A percentile compares a stretch with the other conserved stretches of the same genome.
These are phyloP conservation scores for Boechera retrofracta DNA, from an alignment of 345 rosid genomes.

Conservation along the genomic window DNA sequence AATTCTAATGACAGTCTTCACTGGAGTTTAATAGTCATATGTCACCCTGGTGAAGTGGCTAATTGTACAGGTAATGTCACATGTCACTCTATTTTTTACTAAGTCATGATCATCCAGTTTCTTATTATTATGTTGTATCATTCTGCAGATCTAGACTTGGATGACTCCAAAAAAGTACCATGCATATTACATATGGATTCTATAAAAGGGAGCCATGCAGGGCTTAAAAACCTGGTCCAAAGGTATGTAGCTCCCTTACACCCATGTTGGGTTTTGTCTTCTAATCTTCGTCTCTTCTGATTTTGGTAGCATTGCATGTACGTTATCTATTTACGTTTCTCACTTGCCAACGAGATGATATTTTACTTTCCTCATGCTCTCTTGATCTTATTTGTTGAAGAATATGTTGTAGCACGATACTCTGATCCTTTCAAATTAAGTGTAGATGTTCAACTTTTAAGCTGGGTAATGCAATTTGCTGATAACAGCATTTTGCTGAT, in stretches of 20 bases:
- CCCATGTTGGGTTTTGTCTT: constrained; percentile 3
- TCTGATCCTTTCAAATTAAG: constrained; percentile 6
- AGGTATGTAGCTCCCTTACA: constrained; percentile 59
- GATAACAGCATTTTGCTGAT: constrained; percentile 30
- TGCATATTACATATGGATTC: constrained; percentile 99
- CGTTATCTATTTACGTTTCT: constrained; percentile 5
- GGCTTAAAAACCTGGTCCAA: constrained; percentile 90
- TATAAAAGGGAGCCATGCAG: constrained; percentile 93
- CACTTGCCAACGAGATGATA: constrained; percentile 12
- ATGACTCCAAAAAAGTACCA: constrained; percentile 62
- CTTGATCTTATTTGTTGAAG: constrained; percentile 1
- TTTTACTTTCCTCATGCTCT: constrained; percentile 10
- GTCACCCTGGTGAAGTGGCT: constrained; percentile 92
- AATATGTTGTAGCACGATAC: constrained; percentile 26
- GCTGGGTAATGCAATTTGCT: constrained; percentile 31
- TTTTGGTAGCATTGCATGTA: constrained; percentile 27
- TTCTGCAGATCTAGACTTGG: constrained; percentile 62
- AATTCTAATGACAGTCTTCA: constrained; percentile 71
- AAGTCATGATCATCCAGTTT: constrained; percentile 27
- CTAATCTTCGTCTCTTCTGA: constrained; percentile 7
- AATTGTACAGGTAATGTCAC: constrained; percentile 61
- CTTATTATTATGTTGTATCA: constrained; percentile 16
- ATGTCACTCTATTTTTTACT: constrained; percentile 12
- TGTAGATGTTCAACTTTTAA: constrained; percentile 13
- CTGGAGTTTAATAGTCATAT: constrained; percentile 95